Evolutionary conservation across 2,329 filamentous ascomycete genomes (phyloP).

Genomic region (Epichloe sp.): DNA sequence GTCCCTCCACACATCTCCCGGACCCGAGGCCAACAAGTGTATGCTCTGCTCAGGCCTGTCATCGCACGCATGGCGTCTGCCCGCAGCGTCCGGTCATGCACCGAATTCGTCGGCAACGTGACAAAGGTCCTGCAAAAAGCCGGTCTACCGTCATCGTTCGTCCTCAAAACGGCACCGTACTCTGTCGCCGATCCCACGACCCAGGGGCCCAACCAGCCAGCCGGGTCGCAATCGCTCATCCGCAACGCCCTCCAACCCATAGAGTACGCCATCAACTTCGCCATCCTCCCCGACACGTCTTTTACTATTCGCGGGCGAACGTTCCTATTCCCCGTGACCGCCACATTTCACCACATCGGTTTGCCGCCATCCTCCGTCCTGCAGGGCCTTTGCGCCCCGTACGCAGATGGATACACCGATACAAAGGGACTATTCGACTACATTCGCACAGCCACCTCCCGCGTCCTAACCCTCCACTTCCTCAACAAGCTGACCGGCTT

Average conservation of each 20-base stretch:
- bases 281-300: constrained; percentile 29
- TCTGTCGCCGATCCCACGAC: constrained; percentile 15
- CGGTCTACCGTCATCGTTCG: constrained; percentile 31
- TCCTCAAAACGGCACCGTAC: constrained; percentile 25
- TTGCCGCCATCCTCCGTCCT: constrained; percentile 25
- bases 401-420: constrained; percentile 30
- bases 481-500: constrained; percentile 13
- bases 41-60: constrained; percentile 38
- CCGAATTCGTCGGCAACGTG: constrained; percentile 30
- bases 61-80: constrained; percentile 35
- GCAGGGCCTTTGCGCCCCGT: constrained; percentile 27
- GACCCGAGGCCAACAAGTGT: constrained; percentile 26
- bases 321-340: constrained; percentile 27
- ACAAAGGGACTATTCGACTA: constrained; percentile 32
- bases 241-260: constrained; percentile 28
- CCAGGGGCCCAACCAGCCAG: constrained; percentile 22
- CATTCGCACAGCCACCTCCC: constrained; percentile 28
- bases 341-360: constrained; percentile 32
- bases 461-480: constrained; percentile 24
- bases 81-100: constrained; percentile 25
- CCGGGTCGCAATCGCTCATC: constrained; percentile 32
- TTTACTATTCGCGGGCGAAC: constrained; percentile 33
- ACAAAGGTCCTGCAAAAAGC: constrained; percentile 30
- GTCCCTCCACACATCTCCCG: constrained; percentile 25
- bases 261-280: constrained; percentile 29